Evolutionary conservation across 352 stramenopile genomes (phyloP).

Genomic region (Phytophthora pini): DNA sequence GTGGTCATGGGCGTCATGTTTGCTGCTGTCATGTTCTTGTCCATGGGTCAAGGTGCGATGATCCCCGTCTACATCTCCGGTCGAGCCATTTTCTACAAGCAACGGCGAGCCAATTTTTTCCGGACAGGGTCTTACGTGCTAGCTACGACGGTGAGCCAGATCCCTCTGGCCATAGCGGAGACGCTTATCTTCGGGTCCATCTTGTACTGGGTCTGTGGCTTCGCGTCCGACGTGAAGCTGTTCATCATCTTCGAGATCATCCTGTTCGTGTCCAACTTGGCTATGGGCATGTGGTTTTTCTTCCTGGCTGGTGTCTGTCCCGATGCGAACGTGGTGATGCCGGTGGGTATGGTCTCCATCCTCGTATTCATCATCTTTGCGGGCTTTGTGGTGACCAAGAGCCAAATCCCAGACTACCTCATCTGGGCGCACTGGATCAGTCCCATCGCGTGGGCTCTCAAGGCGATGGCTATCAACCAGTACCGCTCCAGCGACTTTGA

Average conservation of each 20-base stretch:
- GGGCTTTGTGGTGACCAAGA: constrained; percentile 24
- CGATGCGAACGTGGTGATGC: constrained; percentile 17
- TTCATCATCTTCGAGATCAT: constrained; percentile 23
- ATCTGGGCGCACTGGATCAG: constrained; percentile 61
- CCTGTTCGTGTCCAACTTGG: constrained; percentile 16
- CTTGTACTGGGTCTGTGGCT: constrained; percentile 19
- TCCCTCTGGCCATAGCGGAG: constrained; percentile 19
- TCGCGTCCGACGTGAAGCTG: constrained; percentile 14
- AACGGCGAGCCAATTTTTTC: constrained; percentile 19
- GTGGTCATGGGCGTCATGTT: constrained; percentile 25
- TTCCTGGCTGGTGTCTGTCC: constrained; percentile 16
- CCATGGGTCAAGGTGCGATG: constrained; percentile 16
- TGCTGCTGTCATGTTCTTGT: constrained; percentile 25
- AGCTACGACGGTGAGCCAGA: constrained; percentile 16
- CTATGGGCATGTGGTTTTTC: constrained; percentile 19
- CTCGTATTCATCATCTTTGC: constrained; percentile 44
- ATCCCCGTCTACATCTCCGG: constrained; percentile 27
- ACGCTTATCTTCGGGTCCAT: constrained; percentile 21
- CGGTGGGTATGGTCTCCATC: constrained; percentile 15
- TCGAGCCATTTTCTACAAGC: constrained; percentile 22
- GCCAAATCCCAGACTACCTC: constrained; percentile 38
- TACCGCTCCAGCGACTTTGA: constrained; percentile 33
- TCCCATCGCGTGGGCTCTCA: constrained; percentile 45
- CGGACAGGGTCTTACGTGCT: constrained; percentile 19
- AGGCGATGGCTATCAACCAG: constrained; percentile 41